Conservation (phyloP, 805 yeast genomes). For the Teunomyces kruisii region DNA sequence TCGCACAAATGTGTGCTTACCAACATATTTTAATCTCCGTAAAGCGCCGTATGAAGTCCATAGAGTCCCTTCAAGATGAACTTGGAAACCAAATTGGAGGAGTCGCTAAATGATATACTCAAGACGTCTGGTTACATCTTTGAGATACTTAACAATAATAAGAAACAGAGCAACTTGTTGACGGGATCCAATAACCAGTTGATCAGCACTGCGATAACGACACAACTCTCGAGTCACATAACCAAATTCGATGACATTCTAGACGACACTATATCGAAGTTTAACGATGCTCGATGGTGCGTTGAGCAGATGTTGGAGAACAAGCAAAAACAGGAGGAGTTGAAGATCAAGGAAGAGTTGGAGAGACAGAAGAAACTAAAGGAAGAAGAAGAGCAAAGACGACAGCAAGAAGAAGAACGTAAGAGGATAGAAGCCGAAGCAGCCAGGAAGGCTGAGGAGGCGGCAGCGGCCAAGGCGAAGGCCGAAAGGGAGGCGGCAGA, state of each 20-base stretch:
- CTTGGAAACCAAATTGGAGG: constrained; percentile 38
- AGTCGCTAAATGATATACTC: constrained; percentile 40
- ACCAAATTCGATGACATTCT: constrained; percentile 39
- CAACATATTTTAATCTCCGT: background rate
- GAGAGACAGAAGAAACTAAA: constrained; percentile 26
- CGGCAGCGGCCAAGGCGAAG: constrained; percentile 2
- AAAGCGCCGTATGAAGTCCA: background rate
- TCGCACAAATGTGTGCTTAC: background rate
- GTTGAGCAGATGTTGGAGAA: constrained; percentile 42
- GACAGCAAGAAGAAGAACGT: constrained; percentile 15
- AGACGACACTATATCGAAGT: constrained; percentile 42
- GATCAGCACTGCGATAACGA: constrained; percentile 36
- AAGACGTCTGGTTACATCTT: constrained; percentile 44
- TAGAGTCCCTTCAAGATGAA: constrained; percentile 27
- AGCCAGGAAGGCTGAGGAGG: constrained; percentile 8
- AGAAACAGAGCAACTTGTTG: constrained; percentile 39
- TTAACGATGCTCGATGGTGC: constrained; percentile 46
- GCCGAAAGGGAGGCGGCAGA: constrained; percentile 12
- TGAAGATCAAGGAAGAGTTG: constrained; percentile 35
- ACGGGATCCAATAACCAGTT: constrained; percentile 44
- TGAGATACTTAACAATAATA: constrained; percentile 41
- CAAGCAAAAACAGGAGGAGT: constrained; percentile 41
- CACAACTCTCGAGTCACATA: constrained; percentile 34
- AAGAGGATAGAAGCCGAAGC: constrained; percentile 16
- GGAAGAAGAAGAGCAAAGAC: constrained; percentile 25